Evolutionary conservation across 2,329 filamentous ascomycete genomes (phyloP), one percentile per base, ranked within the genome.

Genomic region (Stachybotrys elegans): DNA sequence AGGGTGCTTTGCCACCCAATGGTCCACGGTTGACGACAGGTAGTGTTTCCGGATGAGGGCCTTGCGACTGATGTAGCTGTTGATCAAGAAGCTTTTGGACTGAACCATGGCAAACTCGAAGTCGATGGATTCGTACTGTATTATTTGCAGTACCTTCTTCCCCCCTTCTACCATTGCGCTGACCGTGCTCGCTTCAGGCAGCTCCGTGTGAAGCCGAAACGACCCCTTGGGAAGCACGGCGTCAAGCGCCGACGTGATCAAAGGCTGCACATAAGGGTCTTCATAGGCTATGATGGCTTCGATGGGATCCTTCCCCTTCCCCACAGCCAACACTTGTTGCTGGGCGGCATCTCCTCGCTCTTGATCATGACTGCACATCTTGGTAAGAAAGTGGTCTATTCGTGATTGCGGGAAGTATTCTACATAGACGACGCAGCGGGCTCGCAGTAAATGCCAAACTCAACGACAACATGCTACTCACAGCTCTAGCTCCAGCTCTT

Each of bases 21-120:
- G 84, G 38, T 86, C 78, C 19, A 95, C 79, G 0, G 91, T 96
- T 17, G 83, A 81, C 4, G 86, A 84, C 4, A 98, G 77, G 61
- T 93, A 97, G 63, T 98, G 93, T 66, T 98, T 98, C 47, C 93
- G 81, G 56, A 97, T 97, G 17, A 98, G 74, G 0, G 93, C 93
- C 71, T 97, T 97, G 57, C 93, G 86, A 61, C 97, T 94, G 59
- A 96, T 79, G 66, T 96, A 97, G 58, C 88, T 88, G 66, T 96
- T 97, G 54, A 88, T 75, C 2, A 95, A 72, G 11, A 77, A 80
- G 0, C 79, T 81, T 1, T 66, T 60, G 0, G 85, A 67, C 53
- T 88, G 73, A 2, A 71, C 63, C 45, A 86, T 72, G 16, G 86
- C 77, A 56, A 85, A 81, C 43, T 87, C 83, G 62, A 95, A 97